A percentile compares a stretch with the other conserved stretches of the same genome.
These are phyloP conservation scores for Globisporangium okanoganense DNA, from an alignment of 352 stramenopile genomes.

Conservation along the genomic window DNA sequence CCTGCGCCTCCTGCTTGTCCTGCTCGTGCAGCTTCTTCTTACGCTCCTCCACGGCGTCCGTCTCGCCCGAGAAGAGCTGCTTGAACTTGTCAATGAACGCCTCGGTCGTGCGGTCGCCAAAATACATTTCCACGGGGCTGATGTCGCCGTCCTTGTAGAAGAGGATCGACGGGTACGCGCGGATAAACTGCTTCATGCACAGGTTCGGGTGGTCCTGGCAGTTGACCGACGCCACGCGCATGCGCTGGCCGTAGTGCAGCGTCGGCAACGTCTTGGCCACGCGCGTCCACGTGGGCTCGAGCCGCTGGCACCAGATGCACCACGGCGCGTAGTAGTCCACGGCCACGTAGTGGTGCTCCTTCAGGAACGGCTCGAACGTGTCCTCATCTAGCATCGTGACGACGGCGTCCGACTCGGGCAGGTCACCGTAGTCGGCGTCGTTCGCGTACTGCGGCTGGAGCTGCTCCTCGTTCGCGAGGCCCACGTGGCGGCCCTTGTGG, in stretches of 20 bases:
- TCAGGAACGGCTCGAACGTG: constrained; percentile 91
- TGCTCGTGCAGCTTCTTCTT: constrained; percentile 94
- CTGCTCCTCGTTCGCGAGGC: constrained; percentile 86
- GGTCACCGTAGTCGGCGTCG: constrained; percentile 60
- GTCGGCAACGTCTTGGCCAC: constrained; percentile 89
- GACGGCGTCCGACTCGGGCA: constrained; percentile 71
- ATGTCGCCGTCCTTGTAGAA: constrained; percentile 94
- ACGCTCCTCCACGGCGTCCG: constrained; percentile 61
- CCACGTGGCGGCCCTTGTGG: constrained; percentile 80
- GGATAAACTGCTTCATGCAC: constrained; percentile 94
- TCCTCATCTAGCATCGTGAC: constrained; percentile 76
- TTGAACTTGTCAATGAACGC: constrained; percentile 91
- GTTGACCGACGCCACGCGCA: constrained; percentile 88
- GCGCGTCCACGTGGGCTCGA: constrained; percentile 95
- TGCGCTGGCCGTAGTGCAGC: constrained; percentile 78
- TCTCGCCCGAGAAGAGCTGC: constrained; percentile 74
- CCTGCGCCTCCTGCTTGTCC: constrained; percentile 83
- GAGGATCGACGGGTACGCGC: constrained; percentile 95
- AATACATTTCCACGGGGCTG: constrained; percentile 94
- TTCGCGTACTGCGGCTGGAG: constrained; percentile 71
- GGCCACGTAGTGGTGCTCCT: constrained; percentile 94
- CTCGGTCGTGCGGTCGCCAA: constrained; percentile 92
- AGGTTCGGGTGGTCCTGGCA: constrained; percentile 92
- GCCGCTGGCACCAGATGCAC: constrained; percentile 96
- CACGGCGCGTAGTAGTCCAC: constrained; percentile 96